Evolutionary conservation across 192 early-diverging fungal species (phyloP).

Genomic region (Coemansia sp.): DNA sequence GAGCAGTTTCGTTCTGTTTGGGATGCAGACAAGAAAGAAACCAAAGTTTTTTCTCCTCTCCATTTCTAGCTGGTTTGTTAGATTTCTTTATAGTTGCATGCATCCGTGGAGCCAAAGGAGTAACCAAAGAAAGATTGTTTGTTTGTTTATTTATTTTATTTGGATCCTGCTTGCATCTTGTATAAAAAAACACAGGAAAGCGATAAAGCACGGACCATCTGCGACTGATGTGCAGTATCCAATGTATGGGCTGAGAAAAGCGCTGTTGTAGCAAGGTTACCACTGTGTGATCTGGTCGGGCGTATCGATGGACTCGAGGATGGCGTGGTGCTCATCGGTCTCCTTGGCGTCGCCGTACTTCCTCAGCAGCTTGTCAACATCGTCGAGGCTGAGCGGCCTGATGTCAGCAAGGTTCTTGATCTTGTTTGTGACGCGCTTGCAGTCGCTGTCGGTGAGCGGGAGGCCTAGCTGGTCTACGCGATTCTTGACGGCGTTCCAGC

Average conservation of each 20-base stretch:
- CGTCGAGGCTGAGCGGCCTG: slow-evolving; percentile 87
- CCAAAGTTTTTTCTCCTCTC: no score
- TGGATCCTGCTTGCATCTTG: no score
- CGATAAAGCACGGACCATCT: no score
- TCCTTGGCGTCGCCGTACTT: slow-evolving; percentile 59
- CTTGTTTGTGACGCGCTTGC: slow-evolving; percentile 89
- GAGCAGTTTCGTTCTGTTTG: no score
- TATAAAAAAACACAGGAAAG: no score
- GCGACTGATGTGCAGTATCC: no score
- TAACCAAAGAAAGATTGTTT: no score
- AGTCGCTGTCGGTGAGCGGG: slow-evolving; percentile 78
- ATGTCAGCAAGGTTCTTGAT: slow-evolving; percentile 96
- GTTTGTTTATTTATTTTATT: no score
- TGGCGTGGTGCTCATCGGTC: slow-evolving; percentile 56
- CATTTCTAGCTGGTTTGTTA: no score
- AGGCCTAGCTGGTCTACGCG: slow-evolving; percentile 91
- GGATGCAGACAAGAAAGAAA: no score
- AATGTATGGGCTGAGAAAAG: background rate
- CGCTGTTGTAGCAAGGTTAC: background rate
- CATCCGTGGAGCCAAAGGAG: no score
- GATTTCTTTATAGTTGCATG: no score
- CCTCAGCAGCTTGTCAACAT: slow-evolving; percentile 74
- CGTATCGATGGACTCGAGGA: slow-evolving; percentile 54
- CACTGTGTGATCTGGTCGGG: slow-evolving; percentile 57
- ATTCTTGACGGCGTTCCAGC: slow-evolving; percentile 99